A percentile compares a stretch with the other conserved stretches of the same genome.
phyloP scores from a whole-genome alignment of 441 rosid species.

The Metrosideros polymorpha region DNA sequence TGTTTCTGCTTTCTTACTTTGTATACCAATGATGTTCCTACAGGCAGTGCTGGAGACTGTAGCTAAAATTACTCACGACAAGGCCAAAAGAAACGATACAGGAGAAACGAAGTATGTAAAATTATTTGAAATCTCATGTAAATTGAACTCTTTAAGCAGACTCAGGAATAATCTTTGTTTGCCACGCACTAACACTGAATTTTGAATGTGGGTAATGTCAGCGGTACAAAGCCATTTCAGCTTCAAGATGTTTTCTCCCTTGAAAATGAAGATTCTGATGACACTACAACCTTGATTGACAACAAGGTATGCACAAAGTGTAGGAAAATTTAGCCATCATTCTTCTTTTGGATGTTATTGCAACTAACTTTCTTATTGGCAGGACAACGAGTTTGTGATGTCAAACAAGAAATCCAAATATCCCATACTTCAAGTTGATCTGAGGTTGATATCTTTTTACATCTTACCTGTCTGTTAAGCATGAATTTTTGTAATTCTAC shows the following conservation, averaged over 20 bases:
- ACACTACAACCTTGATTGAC: conserved; percentile 77
- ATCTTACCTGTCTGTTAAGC: background rate
- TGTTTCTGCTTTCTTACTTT: background rate
- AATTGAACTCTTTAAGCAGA: background rate
- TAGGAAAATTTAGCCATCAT: background rate
- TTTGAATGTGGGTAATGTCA: conserved; percentile 1
- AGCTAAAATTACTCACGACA: conserved; percentile 86
- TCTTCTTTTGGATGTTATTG: background rate
- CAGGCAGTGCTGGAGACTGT: conserved; percentile 95
- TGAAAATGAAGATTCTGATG: conserved; percentile 95
- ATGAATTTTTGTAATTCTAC: background rate
- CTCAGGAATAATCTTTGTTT: background rate
- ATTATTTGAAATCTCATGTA: background rate
- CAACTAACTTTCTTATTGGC: conserved; percentile 2
- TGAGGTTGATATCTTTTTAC: conserved; percentile 49
- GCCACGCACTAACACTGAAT: background rate
- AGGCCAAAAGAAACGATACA: conserved; percentile 74
- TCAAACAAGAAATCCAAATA: conserved; percentile 97
- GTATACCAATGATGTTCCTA: conserved; percentile 10
- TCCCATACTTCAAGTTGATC: conserved; percentile 94
- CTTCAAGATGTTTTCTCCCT: conserved; percentile 84
- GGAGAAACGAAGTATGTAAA: conserved; percentile 52
- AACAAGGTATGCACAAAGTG: conserved; percentile 48
- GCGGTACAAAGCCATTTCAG: conserved; percentile 78
- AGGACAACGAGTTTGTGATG: conserved; percentile 97